Conservation (phyloP, 2,329 filamentous ascomycete species). For the Biscogniauxia sp. region DNA sequence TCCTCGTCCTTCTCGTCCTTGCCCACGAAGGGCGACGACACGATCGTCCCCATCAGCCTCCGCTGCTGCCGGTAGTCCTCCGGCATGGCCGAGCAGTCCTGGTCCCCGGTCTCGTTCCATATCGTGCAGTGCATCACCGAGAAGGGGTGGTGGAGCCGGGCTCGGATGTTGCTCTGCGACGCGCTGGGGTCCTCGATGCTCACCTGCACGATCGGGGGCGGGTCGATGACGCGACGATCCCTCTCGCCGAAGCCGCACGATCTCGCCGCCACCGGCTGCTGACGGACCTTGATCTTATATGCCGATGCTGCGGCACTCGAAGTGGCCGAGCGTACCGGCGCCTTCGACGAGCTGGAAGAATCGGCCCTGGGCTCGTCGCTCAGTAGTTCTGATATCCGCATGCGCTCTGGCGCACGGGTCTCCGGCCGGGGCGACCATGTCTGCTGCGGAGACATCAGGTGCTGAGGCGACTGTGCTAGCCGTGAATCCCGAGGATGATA, state of each 20-base stretch:
- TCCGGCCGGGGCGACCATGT: slow-evolving; percentile 24
- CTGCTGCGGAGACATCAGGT: slow-evolving; percentile 17
- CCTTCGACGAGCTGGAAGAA: slow-evolving; percentile 20
- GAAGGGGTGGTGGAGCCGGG: slow-evolving; percentile 57
- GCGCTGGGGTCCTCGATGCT: slow-evolving; percentile 57
- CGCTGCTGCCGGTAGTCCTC: slow-evolving; percentile 70
- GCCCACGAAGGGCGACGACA: slow-evolving; percentile 74
- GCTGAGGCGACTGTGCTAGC: slow-evolving; percentile 16
- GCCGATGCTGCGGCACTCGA: slow-evolving; percentile 25
- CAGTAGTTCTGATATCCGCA: slow-evolving; percentile 32
- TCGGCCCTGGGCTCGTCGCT: slow-evolving; percentile 24
- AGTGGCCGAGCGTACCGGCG: slow-evolving; percentile 14
- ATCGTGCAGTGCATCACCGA: slow-evolving; percentile 76
- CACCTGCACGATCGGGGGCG: slow-evolving; percentile 78
- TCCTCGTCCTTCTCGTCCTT: slow-evolving; percentile 70
- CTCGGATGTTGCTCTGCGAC: slow-evolving; percentile 51
- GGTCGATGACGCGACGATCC: slow-evolving; percentile 78
- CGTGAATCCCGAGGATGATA: slow-evolving; percentile 18
- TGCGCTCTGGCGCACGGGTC: slow-evolving; percentile 25
- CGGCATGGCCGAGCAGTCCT: slow-evolving; percentile 70
- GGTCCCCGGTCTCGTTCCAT: slow-evolving; percentile 64
- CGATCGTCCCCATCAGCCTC: slow-evolving; percentile 75
- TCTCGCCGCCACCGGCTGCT: slow-evolving; percentile 74
- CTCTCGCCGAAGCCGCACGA: slow-evolving; percentile 82
- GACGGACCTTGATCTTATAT: slow-evolving; percentile 61